Evolutionary conservation across 148 eudicot species (phyloP), one percentile per base, ranked within the genome.

Genomic region (Diospyros kaki): DNA sequence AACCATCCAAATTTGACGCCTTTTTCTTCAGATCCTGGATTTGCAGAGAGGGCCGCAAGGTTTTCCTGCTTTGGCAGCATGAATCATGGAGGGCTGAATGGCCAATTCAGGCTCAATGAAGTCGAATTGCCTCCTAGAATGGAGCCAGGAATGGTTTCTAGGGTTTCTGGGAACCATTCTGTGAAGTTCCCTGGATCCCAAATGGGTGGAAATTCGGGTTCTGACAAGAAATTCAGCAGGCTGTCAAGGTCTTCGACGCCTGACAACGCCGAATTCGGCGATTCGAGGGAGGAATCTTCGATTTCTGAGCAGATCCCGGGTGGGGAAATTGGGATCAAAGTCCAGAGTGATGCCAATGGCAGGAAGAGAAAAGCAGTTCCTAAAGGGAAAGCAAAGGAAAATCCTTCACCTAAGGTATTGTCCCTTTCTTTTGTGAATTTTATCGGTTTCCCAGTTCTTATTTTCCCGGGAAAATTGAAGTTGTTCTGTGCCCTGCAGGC

Each of bases 271-370:
- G 85, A 85, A 60, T 63, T 76, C 46, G 86, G 83, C 1, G 90
- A 89, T 75, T 89, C 97, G 4, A 79, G 84, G 63, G 98, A 93
- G 80, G 86, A 83, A 53, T 93, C 96, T 52, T 84, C 96, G 12
- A 86, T 91, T 66, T 89, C 94, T 77, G 98, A 93, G 79, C 96
- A 89, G 77, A 93, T 83, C 85, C 81, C 88, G 55, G 88, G 48
- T 80, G 88, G 76, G 64, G 84, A 80, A 76, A 68, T 51, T 63
- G 85, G 75, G 10, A 28, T 79, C 51, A 87, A 77, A 74, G 61
- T 48, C 78, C 85, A 85, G 18, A 84, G 39, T 85, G 87, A 83
- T 70, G 77, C 64, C 6, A 87, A 72, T 80, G 84, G 82, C 0
- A 89, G 89, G 74, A 93, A 93, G 81, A 91, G 98, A 72, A 93